A percentile compares a stretch with the other conserved stretches of the same genome.
These are phyloP conservation scores for Areca catechu DNA, from an alignment of 176 grass and related monocot genomes.

Conservation along the genomic window DNA sequence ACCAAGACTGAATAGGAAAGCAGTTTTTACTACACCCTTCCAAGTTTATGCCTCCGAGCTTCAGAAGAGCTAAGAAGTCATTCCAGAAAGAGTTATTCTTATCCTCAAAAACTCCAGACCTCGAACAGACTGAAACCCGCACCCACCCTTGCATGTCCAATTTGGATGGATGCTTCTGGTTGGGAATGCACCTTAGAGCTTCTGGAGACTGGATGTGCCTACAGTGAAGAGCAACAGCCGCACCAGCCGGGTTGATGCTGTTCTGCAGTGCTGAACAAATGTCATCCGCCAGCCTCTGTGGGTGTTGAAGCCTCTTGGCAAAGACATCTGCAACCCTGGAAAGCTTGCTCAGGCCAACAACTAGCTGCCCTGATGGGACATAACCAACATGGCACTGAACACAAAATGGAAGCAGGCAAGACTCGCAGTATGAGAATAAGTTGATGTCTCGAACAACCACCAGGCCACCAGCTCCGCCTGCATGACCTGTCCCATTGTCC, in stretches of 20 bases:
- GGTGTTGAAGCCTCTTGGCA: constrained; percentile 81
- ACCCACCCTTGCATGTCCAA: constrained; percentile 40
- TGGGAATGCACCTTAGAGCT: constrained; percentile 41
- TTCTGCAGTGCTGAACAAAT: constrained; percentile 60
- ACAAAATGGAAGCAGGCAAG: constrained; percentile 88
- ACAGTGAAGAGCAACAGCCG: constrained; percentile 70
- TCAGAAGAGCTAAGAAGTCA: constrained; percentile 71
- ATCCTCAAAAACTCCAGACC: constrained; percentile 64
- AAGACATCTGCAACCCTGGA: constrained; percentile 88
- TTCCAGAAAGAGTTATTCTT: constrained; percentile 52
- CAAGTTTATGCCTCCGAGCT: constrained; percentile 46
- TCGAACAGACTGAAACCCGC: constrained; percentile 41
- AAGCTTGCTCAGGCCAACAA: constrained; percentile 94
- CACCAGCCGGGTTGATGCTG: constrained; percentile 78
- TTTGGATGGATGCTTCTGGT: background rate
- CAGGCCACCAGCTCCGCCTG: constrained; percentile 63
- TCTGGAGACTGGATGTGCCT: constrained; percentile 83
- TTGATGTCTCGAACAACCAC: constrained; percentile 81
- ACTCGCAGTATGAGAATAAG: constrained; percentile 88
- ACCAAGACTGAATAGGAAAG: constrained; percentile 47
- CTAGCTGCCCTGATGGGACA: constrained; percentile 57
- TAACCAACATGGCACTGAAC: constrained; percentile 88
- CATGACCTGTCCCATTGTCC: constrained; percentile 51
- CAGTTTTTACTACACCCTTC: constrained; percentile 21
- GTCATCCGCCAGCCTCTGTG: constrained; percentile 74